A percentile compares a stretch with the other conserved stretches of the same genome.
Conservation (phyloP, 2,329 filamentous ascomycete species). For the Colletotrichum falcatum region DNA sequence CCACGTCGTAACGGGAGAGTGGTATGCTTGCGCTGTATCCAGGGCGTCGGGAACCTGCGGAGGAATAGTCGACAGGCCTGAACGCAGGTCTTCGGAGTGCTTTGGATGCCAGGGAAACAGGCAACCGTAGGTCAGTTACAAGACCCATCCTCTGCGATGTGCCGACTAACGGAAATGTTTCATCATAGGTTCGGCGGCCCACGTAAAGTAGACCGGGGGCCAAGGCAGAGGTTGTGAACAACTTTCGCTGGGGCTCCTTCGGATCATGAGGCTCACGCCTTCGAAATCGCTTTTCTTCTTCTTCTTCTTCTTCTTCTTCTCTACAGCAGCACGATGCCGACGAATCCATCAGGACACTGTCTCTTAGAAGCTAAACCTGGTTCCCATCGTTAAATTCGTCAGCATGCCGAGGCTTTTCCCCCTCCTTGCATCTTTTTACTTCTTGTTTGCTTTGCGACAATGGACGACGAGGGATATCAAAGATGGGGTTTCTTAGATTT, state of each 20-base stretch:
- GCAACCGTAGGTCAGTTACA: conserved; percentile 40
- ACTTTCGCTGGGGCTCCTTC: neutral
- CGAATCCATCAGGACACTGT: neutral
- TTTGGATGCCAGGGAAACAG: conserved; percentile 29
- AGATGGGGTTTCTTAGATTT: conserved; percentile 26
- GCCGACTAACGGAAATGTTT: conserved; percentile 2
- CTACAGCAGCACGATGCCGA: conserved; percentile 2
- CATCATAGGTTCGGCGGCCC: neutral
- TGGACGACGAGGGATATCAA: conserved; percentile 14
- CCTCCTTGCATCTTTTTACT: neutral
- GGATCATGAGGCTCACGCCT: neutral
- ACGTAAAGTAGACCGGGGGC: neutral
- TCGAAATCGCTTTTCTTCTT: conserved; percentile 16
- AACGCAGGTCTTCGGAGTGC: conserved; percentile 15
- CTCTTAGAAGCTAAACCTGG: neutral
- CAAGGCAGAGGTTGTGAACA: conserved; percentile 20
- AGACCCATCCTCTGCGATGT: neutral
- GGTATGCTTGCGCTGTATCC: conserved; percentile 16
- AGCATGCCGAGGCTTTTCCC: neutral
- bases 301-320: neutral
- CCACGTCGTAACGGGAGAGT: neutral
- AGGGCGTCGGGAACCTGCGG: conserved; percentile 1
- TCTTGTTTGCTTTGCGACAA: conserved; percentile 1
- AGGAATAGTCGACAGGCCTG: conserved; percentile 21
- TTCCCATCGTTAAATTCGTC: neutral